These are phyloP conservation scores for Nitzschia sp. DNA, from an alignment of 108 stramenopile genomes.

Conservation along the genomic window DNA sequence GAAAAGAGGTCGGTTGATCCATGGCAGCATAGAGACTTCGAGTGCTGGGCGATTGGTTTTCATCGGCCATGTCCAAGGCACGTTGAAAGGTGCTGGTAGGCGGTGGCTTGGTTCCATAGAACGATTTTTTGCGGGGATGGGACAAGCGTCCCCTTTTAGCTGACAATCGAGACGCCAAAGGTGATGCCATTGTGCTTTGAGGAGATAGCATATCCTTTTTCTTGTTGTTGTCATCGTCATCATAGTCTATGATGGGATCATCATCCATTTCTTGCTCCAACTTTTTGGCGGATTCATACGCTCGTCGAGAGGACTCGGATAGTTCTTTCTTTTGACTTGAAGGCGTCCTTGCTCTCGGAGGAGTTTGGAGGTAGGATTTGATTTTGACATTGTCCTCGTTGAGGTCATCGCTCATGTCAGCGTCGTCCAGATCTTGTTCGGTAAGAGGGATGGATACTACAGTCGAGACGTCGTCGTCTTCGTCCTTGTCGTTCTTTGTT, in stretches of 20 bases:
- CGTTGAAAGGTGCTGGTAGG: background rate
- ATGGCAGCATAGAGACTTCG: background rate
- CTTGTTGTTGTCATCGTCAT: background rate
- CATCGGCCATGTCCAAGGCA: conserved; percentile 29
- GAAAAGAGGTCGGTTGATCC: background rate
- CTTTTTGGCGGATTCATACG: conserved; percentile 2
- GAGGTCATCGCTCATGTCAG: background rate
- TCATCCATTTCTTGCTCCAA: conserved; percentile 10
- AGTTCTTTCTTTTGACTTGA: background rate
- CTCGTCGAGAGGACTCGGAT: background rate
- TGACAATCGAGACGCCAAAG: background rate
- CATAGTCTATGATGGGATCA: conserved; percentile 18
- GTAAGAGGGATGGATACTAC: background rate
- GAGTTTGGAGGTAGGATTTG: too few species aligned
- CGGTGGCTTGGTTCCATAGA: conserved; percentile 3
- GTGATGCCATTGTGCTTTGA: background rate
- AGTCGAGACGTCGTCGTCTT: background rate
- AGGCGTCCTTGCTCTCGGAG: background rate
- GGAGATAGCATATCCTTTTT: background rate
- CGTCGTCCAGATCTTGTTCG: background rate
- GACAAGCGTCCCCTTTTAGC: background rate
- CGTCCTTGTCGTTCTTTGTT: background rate
- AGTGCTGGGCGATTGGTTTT: background rate
- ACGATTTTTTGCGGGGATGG: background rate
- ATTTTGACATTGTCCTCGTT: background rate